Conservation (phyloP, 2,329 filamentous ascomycete species). For the Colletotrichum falcatum region DNA sequence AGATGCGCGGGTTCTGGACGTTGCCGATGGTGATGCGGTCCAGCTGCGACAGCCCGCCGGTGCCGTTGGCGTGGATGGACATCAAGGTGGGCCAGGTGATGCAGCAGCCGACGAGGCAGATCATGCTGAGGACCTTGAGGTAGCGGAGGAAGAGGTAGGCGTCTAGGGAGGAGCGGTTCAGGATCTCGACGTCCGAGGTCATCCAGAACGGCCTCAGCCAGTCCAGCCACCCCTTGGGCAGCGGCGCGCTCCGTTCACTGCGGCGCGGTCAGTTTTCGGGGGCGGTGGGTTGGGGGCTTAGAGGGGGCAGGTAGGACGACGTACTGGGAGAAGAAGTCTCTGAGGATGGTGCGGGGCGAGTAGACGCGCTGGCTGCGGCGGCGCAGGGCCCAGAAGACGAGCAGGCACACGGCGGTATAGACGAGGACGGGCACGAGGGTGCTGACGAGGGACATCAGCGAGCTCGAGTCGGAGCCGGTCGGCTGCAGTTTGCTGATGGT, state of each 20-base stretch:
- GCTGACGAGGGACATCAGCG: slow-evolving; percentile 56
- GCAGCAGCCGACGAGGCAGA: slow-evolving; percentile 82
- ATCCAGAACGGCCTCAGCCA: slow-evolving; percentile 77
- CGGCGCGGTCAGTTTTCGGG: background rate
- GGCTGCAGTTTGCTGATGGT: slow-evolving; percentile 51
- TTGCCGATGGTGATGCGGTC: slow-evolving; percentile 66
- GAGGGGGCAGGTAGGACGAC: slow-evolving; percentile 42
- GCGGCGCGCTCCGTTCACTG: slow-evolving; percentile 43
- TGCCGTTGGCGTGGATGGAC: slow-evolving; percentile 87
- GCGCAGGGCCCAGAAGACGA: slow-evolving; percentile 63
- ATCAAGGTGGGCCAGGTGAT: slow-evolving; percentile 90
- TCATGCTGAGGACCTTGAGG: slow-evolving; percentile 71
- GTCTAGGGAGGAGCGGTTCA: slow-evolving; percentile 93
- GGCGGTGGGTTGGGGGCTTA: no score
- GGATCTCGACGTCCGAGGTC: slow-evolving; percentile 79
- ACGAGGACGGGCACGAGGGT: slow-evolving; percentile 66
- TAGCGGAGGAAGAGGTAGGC: slow-evolving; percentile 90
- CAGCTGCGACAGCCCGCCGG: slow-evolving; percentile 73
- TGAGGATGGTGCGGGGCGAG: slow-evolving; percentile 64
- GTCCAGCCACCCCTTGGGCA: slow-evolving; percentile 72
- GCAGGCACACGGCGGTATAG: slow-evolving; percentile 61
- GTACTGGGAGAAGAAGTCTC: slow-evolving; percentile 63
- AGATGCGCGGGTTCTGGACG: slow-evolving; percentile 69
- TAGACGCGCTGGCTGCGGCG: slow-evolving; percentile 65
- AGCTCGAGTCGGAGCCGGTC: slow-evolving; percentile 54